Evolutionary conservation across 345 rosid species (phyloP).

Genomic region (Gossypium anomalum): DNA sequence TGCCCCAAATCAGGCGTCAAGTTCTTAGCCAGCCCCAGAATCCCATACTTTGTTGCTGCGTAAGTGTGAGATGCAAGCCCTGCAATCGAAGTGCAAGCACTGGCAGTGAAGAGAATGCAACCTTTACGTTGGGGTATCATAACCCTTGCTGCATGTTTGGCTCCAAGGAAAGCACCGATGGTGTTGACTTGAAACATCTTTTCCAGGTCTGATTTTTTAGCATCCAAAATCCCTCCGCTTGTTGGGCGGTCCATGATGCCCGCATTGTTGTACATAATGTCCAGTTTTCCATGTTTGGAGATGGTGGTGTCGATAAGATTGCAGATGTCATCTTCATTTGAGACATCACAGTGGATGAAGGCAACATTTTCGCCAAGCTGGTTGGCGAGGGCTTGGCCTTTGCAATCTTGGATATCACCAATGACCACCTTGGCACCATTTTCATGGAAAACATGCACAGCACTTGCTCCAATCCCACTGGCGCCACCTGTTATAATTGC

Average conservation of each 20-base stretch:
- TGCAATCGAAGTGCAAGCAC: slow-evolving; percentile 31
- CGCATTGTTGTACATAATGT: slow-evolving; percentile 42
- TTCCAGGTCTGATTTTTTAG: slow-evolving; percentile 27
- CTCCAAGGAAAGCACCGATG: slow-evolving; percentile 31
- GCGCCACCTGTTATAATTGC: slow-evolving; percentile 44
- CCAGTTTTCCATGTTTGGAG: slow-evolving; percentile 35
- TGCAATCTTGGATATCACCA: slow-evolving; percentile 35
- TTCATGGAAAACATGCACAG: slow-evolving; percentile 27
- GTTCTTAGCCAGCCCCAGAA: slow-evolving; percentile 33
- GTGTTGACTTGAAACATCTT: slow-evolving; percentile 30
- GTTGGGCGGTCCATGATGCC: slow-evolving; percentile 23
- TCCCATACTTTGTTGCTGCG: slow-evolving; percentile 25
- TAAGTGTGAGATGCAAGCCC: slow-evolving; percentile 26
- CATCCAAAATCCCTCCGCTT: slow-evolving; percentile 22
- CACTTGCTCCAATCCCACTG: slow-evolving; percentile 37
- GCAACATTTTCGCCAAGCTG: slow-evolving; percentile 22
- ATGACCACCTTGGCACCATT: slow-evolving; percentile 40
- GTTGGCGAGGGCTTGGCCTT: slow-evolving; percentile 23
- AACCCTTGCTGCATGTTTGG: slow-evolving; percentile 41
- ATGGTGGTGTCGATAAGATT: slow-evolving; percentile 30
- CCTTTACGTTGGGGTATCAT: slow-evolving; percentile 33
- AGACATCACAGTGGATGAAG: slow-evolving; percentile 37
- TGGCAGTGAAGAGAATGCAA: slow-evolving; percentile 34
- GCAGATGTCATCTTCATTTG: slow-evolving; percentile 33
- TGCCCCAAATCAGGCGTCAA: slow-evolving; percentile 36